Evolutionary conservation across 2,329 filamentous ascomycete species (phyloP).

Genomic region (Fusarium setosum): DNA sequence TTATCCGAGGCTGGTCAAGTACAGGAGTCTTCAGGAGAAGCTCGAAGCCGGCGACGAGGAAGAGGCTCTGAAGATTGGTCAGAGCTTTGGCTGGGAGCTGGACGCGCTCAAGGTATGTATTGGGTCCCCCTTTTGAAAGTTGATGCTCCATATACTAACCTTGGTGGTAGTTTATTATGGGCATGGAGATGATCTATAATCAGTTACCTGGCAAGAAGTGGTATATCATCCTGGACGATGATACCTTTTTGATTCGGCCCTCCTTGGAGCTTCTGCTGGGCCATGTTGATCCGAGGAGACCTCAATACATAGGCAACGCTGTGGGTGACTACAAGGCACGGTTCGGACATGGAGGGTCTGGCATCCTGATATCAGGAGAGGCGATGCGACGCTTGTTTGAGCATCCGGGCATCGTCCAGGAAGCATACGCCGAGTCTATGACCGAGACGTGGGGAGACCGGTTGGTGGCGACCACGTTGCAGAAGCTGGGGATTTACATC

Average conservation of each 20-base stretch:
- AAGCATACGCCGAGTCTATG: conserved; percentile 60
- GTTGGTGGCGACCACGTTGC: conserved; percentile 63
- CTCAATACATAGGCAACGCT: conserved; percentile 66
- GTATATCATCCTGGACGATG: conserved; percentile 69
- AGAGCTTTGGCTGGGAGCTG: conserved; percentile 59
- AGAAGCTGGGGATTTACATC: conserved; percentile 65
- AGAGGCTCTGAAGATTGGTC: conserved; percentile 51
- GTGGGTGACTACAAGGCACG: conserved; percentile 66
- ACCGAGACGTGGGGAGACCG: conserved; percentile 66
- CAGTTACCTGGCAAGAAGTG: conserved; percentile 66
- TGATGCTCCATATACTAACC: conserved; percentile 10
- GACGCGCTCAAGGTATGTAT: conserved; percentile 61
- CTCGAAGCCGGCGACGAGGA: conserved; percentile 52
- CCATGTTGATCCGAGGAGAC: conserved; percentile 59
- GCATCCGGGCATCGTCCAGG: conserved; percentile 54
- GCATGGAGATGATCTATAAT: conserved; percentile 63
- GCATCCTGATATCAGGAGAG: conserved; percentile 62
- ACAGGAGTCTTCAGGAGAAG: conserved; percentile 52
- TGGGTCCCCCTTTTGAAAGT: background rate
- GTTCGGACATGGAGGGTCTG: conserved; percentile 69
- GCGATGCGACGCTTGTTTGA: conserved; percentile 60
- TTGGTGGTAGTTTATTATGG: conserved; percentile 61
- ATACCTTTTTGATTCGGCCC: conserved; percentile 64
- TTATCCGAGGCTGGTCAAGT: conserved; percentile 54
- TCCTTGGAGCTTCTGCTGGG: conserved; percentile 60